Base-by-base conservation (phyloP, 768 basidiomycete species). In the Russula griseocarnosa region DNA sequence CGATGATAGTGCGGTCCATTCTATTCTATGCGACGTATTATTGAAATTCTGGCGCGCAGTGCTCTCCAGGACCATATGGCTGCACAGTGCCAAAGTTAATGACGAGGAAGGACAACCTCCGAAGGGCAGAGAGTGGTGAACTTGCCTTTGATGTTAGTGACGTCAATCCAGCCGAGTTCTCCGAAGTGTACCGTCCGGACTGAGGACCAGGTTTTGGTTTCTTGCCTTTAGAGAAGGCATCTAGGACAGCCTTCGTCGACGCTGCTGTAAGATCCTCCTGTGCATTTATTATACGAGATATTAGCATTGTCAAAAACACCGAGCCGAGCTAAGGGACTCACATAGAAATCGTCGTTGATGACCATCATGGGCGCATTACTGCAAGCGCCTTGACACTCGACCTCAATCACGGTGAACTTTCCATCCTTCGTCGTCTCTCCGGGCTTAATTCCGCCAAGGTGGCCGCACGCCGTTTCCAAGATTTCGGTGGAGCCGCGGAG, bases 371-470 rank as follows among this genome's bases (percentile, higher is more conserved):
- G 93, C 30, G 94, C 97, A 77, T 98, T 99, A 70, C 90, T 92
- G 79, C 97, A 99, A 59, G 97, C 96, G 61, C 97, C 97, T 71
- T 98, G 88, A 76, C 97, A 99, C 78, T 99, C 97, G 32, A 98
- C 97, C 76, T 99, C 97, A 62, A 99, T 82, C 49, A 98, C 86
- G 11, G 97, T 97, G 76, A 98, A 99, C 76, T 96, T 98, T 47
- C 92, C 90, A 73, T 99, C 94, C 74, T 84, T 83, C 14, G 97
- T 97, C n/a, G 95, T 95, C 73, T 92, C 84, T 8, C 96, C 96
- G 26, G 91, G 87, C 67, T 88, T 84, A 69, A 95, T 83, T 18
- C 86, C 87, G 54, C 90, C 89, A 24, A 98, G 84, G 71, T 97
- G 90, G 57, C 80, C 74, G 72, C 90, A 87, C 53, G 90, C 88